Conservation (phyloP, 2,329 filamentous ascomycete genomes). For the Fusarium ramigenum region DNA sequence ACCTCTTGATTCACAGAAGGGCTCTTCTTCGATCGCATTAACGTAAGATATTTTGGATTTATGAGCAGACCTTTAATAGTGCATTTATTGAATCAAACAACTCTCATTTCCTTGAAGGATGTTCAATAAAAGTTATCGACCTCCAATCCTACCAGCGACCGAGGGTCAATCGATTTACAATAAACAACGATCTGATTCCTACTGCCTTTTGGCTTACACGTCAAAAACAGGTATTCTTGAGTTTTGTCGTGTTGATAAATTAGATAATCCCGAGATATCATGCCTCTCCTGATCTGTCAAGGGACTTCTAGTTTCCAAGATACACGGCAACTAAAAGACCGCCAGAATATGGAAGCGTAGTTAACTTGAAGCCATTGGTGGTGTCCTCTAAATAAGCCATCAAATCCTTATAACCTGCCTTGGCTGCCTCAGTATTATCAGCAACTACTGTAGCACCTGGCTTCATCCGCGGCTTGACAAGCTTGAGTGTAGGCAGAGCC, state of each 20-base stretch:
- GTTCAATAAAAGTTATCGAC: background rate
- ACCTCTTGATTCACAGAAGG: background rate
- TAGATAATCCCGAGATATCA: background rate
- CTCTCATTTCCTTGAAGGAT: background rate
- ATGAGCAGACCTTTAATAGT: background rate
- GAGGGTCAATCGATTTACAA: background rate
- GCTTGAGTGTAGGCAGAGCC: conserved; percentile 60
- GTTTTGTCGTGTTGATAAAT: no score
- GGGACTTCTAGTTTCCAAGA: conserved; percentile 5
- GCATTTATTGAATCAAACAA: background rate
- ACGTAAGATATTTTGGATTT: background rate
- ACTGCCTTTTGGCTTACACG: background rate
- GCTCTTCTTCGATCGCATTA: background rate
- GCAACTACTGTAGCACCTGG: conserved; percentile 58
- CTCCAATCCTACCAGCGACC: no score
- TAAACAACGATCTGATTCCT: background rate
- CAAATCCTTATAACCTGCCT: conserved; percentile 57
- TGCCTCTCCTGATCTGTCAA: background rate
- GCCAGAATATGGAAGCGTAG: conserved; percentile 44
- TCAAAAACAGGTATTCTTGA: background rate
- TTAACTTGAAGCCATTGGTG: conserved; percentile 58
- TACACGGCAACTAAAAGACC: conserved; percentile 44
- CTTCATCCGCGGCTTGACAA: conserved; percentile 56
- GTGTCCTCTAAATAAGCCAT: conserved; percentile 56
- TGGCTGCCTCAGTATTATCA: conserved; percentile 57